Percentiles rank a stretch among this genome's conserved stretches.
These are phyloP conservation scores for Volvox reticuliferus DNA, from an alignment of 139 green algal genomes.

Conservation along the genomic window DNA sequence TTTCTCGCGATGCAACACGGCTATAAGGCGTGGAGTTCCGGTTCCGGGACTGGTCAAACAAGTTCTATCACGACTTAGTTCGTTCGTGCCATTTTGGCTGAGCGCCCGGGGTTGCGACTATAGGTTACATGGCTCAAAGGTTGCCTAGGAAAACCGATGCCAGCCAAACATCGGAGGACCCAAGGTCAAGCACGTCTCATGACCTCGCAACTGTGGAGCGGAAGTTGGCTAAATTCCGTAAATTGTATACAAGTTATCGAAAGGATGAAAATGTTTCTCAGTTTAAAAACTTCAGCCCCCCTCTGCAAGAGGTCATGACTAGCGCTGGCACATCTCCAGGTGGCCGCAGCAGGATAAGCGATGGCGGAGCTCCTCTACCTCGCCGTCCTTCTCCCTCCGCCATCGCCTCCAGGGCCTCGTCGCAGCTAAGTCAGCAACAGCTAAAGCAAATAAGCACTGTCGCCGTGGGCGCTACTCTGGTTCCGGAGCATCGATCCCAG, in stretches of 20 bases:
- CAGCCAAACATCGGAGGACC: background rate
- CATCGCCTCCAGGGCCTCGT: too few relatives aligned
- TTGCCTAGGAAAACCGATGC: background rate
- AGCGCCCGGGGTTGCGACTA: background rate
- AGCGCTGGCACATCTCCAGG: background rate
- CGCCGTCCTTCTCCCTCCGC: background rate
- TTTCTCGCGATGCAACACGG: background rate
- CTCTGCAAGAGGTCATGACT: background rate
- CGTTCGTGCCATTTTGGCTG: background rate
- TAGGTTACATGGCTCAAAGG: background rate
- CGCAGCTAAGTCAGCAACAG: too few relatives aligned
- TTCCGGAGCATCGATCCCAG: background rate
- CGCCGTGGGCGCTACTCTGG: background rate
- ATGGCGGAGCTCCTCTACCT: background rate
- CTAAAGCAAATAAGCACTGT: too few relatives aligned
- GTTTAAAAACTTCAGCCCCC: background rate
- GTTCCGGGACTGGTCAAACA: conserved; percentile 20
- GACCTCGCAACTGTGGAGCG: conserved; percentile 10
- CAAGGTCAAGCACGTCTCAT: background rate
- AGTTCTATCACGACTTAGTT: background rate
- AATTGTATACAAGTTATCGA: conserved; percentile 24
- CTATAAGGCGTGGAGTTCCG: background rate
- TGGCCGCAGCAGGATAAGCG: background rate
- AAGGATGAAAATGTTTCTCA: background rate
- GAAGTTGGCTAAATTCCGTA: conserved; percentile 20